Conservation (phyloP, 768 basidiomycete species). For the Leccinum incarnatum region DNA sequence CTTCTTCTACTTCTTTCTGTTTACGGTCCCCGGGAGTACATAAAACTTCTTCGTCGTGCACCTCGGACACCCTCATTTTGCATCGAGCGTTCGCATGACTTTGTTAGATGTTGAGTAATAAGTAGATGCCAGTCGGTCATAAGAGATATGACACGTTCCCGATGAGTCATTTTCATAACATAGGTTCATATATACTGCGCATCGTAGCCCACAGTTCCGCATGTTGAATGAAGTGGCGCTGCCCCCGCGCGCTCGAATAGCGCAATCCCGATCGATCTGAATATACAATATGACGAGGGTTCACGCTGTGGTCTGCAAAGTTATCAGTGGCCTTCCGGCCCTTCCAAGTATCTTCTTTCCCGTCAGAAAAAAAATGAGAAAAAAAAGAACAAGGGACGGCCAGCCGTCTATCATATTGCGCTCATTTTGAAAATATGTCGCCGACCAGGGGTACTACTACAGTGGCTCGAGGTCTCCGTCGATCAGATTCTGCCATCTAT, state of each 20-base stretch:
- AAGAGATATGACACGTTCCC: neutral
- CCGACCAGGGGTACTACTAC: neutral
- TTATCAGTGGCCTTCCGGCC: neutral
- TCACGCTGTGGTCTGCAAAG: neutral
- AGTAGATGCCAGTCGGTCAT: neutral
- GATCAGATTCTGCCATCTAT: neutral
- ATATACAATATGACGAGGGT: too few relatives aligned
- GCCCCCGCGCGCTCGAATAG: too few relatives aligned
- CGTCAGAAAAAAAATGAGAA: neutral
- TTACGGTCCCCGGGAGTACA: neutral
- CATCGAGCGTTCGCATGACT: neutral
- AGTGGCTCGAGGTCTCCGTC: neutral
- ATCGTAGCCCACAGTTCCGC: neutral
- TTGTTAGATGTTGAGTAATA: neutral
- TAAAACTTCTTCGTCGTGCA: neutral
- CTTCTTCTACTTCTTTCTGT: neutral
- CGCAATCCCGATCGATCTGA: too few relatives aligned
- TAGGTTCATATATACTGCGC: neutral
- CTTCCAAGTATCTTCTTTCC: too few relatives aligned
- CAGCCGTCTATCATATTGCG: neutral
- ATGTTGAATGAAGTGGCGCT: neutral
- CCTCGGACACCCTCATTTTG: constrained; percentile 4
- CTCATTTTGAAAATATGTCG: neutral
- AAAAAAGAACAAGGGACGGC: neutral
- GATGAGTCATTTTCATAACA: neutral